A percentile compares a stretch with the other conserved stretches of the same genome.
Conservation (phyloP, 2,329 filamentous ascomycete species). For the Cladobotryum protrusum region DNA sequence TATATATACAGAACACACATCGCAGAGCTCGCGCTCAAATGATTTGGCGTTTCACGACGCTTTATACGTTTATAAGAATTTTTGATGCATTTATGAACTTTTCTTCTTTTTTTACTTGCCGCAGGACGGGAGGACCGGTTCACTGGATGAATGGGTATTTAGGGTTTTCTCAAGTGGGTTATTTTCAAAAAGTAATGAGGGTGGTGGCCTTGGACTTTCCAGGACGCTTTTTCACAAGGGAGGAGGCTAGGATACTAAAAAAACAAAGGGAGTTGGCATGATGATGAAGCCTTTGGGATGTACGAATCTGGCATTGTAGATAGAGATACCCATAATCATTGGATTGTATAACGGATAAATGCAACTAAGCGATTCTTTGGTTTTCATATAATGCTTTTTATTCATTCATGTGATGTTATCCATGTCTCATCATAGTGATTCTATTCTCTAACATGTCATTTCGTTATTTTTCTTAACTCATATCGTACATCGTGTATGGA, state of each 20-base stretch:
- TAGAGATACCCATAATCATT: conserved; percentile 27
- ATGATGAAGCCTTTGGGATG: conserved; percentile 9
- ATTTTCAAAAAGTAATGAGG: conserved; percentile 4
- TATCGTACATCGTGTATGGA: too few species aligned
- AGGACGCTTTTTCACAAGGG: not conserved
- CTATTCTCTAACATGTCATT: not conserved
- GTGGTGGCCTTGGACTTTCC: not conserved
- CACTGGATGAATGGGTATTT: conserved; percentile 24
- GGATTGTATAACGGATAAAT: conserved; percentile 20
- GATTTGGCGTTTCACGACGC: not conserved
- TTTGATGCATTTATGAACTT: not conserved
- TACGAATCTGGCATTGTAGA: conserved; percentile 15
- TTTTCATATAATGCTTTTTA: conserved; percentile 12
- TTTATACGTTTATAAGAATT: too few species aligned
- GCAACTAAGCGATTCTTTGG: conserved; percentile 23
- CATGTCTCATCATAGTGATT: too few species aligned
- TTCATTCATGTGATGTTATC: not conserved
- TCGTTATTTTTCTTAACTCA: not conserved
- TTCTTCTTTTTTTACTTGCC: conserved; percentile 10
- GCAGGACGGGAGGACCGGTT: conserved; percentile 23
- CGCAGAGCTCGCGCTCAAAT: not conserved
- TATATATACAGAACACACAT: too few species aligned
- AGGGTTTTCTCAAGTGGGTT: not conserved
- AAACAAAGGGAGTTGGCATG: conserved; percentile 6
- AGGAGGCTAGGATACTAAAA: not conserved